Evolutionary conservation across 352 stramenopile genomes (phyloP), one percentile per base, ranked within the genome.

Genomic region (Phytophthora niederhauseri): DNA sequence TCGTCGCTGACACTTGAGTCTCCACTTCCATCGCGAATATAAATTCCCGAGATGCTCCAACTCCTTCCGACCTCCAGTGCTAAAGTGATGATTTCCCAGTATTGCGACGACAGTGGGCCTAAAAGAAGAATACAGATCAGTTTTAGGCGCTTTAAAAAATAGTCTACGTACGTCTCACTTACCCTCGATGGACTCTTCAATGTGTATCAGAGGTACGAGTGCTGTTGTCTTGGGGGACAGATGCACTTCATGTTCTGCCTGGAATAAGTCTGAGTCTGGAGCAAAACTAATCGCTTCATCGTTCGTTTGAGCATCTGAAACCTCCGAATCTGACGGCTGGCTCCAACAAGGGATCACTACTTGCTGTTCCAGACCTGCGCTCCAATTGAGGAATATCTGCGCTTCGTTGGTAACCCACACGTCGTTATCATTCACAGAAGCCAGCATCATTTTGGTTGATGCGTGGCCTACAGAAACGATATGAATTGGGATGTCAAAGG

Each of bases 401-500:
- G 17, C 41, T 22, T 49, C 41, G 5, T 49, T 28, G 1, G n/a
- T 14, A 26, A 9, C 19, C 19, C 9, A 17, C n/a, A 11, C 14
- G 8, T 51, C 45, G 5, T 5, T 51, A 14, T 51, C 45, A 26
- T 51, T 51, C 14, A 51, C n/a, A 26, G 45, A 51, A 28, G 45
- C 19, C 4, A 51, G 11, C 14, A 51, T 28, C 45, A 26, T 17
- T 3, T 51, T 14, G 60, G 45, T 19, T 19, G 56, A 43, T 45
- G 46, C 9, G 14, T 67, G 50, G 26, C 6, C 15, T 15, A 57
- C 51, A 30, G 41, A 31, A 50, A 48, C n/a, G n/a, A 69, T 41
- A 46, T 56, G 22, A 36, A 76, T 62, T 17, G 26, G 54, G n/a
- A 66, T 51, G 12, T 11, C 64, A 5, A 62, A 64, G 19, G 46